These are phyloP conservation scores for Aspergillus tanneri DNA, from an alignment of 2,329 filamentous ascomycete species.

Conservation along the genomic window DNA sequence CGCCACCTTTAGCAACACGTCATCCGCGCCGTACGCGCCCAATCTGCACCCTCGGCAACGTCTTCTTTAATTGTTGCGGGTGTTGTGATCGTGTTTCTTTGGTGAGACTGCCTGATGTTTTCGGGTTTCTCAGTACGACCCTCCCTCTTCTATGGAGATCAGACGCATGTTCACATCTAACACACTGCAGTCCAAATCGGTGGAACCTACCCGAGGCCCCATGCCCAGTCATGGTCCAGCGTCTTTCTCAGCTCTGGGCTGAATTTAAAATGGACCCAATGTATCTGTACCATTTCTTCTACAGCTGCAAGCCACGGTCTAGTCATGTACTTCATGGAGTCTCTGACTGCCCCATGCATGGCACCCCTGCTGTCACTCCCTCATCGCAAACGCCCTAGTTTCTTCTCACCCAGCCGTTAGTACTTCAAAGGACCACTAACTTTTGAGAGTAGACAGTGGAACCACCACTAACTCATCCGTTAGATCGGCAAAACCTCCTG, in stretches of 20 bases:
- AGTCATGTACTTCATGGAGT: slow-evolving; percentile 66
- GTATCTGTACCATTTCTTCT: slow-evolving; percentile 87
- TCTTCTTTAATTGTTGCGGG: slow-evolving; percentile 90
- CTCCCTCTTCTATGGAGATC: slow-evolving; percentile 33
- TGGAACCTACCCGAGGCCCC: slow-evolving; percentile 76
- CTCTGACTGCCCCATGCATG: slow-evolving; percentile 66
- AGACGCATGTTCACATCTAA: slow-evolving; percentile 49
- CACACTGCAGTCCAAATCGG: slow-evolving; percentile 69
- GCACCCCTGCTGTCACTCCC: slow-evolving; percentile 64
- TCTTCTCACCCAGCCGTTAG: slow-evolving; percentile 77
- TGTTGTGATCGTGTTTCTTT: slow-evolving; percentile 87
- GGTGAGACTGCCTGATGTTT: slow-evolving; percentile 80
- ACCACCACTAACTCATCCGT: slow-evolving; percentile 12
- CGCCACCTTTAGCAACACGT: slow-evolving; percentile 80
- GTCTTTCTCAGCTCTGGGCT: slow-evolving; percentile 68
- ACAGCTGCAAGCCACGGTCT: slow-evolving; percentile 72
- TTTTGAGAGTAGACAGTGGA: not conserved
- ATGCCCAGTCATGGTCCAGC: slow-evolving; percentile 78
- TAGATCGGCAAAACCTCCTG: slow-evolving; percentile 83
- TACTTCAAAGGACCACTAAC: slow-evolving; percentile 59
- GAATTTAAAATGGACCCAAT: slow-evolving; percentile 84
- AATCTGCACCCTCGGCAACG: slow-evolving; percentile 83
- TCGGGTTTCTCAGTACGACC: slow-evolving; percentile 62
- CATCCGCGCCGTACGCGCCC: slow-evolving; percentile 75
- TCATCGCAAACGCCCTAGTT: slow-evolving; percentile 69